Evolutionary conservation across 2,329 filamentous ascomycete species (phyloP), one percentile per base, ranked within the genome.

Genomic region (Lasiodiplodia citricola): DNA sequence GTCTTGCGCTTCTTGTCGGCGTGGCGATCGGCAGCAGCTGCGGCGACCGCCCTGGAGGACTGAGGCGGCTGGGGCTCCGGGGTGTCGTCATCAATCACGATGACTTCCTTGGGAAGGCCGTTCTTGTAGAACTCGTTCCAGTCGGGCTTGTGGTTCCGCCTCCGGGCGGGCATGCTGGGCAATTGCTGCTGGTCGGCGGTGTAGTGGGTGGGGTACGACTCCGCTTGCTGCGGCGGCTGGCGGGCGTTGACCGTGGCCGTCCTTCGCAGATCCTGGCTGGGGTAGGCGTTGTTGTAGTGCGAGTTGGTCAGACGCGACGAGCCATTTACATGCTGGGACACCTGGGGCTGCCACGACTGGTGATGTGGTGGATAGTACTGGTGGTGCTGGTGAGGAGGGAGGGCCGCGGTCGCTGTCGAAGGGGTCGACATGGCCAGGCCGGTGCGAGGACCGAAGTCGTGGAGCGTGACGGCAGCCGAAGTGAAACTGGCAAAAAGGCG

Each of bases 1-100:
- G 88, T 92, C 81, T 90, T 92, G 82, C 90, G 87, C 85, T 88
- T 93, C 84, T 95, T 97, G 75, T 88, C 86, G 55, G 86, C 80
- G 77, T 90, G 90, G 41, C 83, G 83, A 3, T 82, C 83, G 38
- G 85, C 85, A 14, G 84, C 72, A 47, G 38, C 47, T 11, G 72
- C 71, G 41, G 73, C 75, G 67, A 74, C 73, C 35, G 66, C 69
- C 28, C 73, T 71, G 44, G 70, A 72, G 21, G 68, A 73, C 35
- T 70, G 73, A 23, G 72, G 70, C 37, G 69, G 63, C 13, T 74
- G 69, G 35, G 71, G 71, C 66, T 75, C 78, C 56, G 79, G 78
- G 66, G 79, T 80, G 72, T 84, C 83, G 72, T 85, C 83, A 75
- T 85, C 84, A 64, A 86, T 86, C 65, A 84, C 82, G 72, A 86